Evolutionary conservation across 176 grass and related monocot species (phyloP), one percentile per base, ranked within the genome.

Genomic region (Carex kokanica): DNA sequence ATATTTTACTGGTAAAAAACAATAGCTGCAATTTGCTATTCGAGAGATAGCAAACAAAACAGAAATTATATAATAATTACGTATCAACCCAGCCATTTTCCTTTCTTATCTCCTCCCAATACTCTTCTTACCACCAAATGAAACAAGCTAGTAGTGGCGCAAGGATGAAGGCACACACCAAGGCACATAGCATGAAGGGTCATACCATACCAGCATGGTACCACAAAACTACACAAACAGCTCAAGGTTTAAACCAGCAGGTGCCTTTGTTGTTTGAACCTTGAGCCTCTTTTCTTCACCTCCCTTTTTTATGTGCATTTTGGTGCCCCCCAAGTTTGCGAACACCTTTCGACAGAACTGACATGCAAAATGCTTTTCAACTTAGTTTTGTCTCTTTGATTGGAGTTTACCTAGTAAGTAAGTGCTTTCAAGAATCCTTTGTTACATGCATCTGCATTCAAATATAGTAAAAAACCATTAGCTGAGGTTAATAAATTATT

Each of bases 341-440:
- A 88, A 88, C 8, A 85, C 83, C 74, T 88, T 88, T 41, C 6
- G 11, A 70, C 87, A 85, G 61, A 85, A 88, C 65, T 85, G 81
- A 27, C 83, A 88, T 38, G 64, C 34, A n/a, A 85, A 85, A 55
- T 54, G 83, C 40, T 80, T 88, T 47, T 81, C 17, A 11, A 41
- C 59, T 16, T 27, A 27, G 36, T 3, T 38, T 66, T 83, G 12
- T 40, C 67, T 11, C 15, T 29, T 20, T 62, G 2, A 23, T 54
- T 71, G 27, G 36, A 43, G 56, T 61, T 83, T 51, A 72, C 75
- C 14, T 38, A 4, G 3, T 34, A 34, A 7, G 72, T 75, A 27
- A 75, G 72, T 75, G 72, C 47, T 75, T 21, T 54, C 27, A 17
- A 47, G 72, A 75, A 75, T 75, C 72, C 53, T 29, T 62, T 62